phyloP scores from a whole-genome alignment of 192 early-diverging fungal genomes.

The Cladochytrium replicatum region DNA sequence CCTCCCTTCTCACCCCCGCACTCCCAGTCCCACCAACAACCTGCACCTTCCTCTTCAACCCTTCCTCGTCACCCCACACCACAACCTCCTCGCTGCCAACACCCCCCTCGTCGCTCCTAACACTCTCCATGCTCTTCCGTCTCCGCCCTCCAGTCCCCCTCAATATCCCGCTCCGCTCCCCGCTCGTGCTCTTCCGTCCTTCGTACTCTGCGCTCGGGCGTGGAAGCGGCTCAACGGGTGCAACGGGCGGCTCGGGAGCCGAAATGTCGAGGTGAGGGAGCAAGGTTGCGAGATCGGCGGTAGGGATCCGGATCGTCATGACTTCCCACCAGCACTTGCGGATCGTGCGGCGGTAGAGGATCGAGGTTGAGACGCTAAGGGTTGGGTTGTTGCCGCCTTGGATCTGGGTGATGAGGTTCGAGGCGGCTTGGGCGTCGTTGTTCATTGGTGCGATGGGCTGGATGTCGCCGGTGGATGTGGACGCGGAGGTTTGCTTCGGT shows the following conservation, averaged over 20 bases:
- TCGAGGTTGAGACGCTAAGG: no score
- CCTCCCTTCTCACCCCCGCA: no score
- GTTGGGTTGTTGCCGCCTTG: no score
- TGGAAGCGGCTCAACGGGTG: no score
- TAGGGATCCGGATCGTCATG: slow-evolving; percentile 3
- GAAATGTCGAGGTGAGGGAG: not conserved
- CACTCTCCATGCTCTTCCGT: not conserved
- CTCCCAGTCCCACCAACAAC: no score
- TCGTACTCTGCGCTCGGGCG: not conserved
- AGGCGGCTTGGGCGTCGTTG: not conserved
- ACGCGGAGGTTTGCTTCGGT: not conserved
- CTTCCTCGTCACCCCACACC: not conserved
- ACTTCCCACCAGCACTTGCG: slow-evolving; percentile 25
- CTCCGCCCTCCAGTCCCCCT: not conserved
- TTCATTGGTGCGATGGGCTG: not conserved
- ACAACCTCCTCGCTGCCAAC: not conserved
- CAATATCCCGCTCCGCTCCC: not conserved
- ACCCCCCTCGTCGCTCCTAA: not conserved
- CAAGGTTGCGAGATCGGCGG: not conserved
- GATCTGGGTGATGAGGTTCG: not conserved
- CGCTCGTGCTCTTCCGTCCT: not conserved
- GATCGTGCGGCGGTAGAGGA: no score
- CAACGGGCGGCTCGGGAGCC: no score
- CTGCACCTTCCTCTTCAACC: not conserved
- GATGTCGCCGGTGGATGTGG: not conserved